Evolutionary conservation across 768 basidiomycete species (phyloP), one percentile per base, ranked within the genome.

Genomic region (Rhizopogon vulgaris): DNA sequence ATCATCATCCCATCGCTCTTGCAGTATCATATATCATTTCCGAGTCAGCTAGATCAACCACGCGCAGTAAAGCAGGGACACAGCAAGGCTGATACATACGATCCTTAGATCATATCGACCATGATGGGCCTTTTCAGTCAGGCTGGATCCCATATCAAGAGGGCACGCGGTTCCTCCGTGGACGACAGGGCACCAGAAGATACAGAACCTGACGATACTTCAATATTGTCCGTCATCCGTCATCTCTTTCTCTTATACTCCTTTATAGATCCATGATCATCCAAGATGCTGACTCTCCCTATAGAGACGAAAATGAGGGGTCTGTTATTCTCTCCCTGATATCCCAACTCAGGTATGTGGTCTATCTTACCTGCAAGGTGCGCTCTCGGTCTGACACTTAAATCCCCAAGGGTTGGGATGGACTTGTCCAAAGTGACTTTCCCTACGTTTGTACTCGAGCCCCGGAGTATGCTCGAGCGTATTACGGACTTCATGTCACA

Each of bases 401-500:
- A 50, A 30, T 30, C 7, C 3, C 47, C 53, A 66, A 90, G 93
- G 71, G 87, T 94, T 56, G 95, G 94, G 38, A 96, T 96, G 94
- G 96, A 99, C 71, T 83, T 97, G 53, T 85, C 84, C 58, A 87
- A 92, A 71, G 93, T 98, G 55, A 93, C 92, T 14, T 89, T 93
- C 68, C 92, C 91, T 37, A 88, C 86, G 0, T 99, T 98, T 62
- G 95, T 99, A 0, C 82, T 99, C 52, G 95, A 99, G 71, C 96
- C 96, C 5, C 77, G 96, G 63, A 93, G 90, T 61, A 92, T 97
- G 88, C 82, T 97, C 43, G 96, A 99, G 74, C 84, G 96, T 58
- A 95, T 99, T 62, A 98, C 96, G 32, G 95, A 99, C 74, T 99
- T 99, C 71, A 94, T 98, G 87, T 87, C 93, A 52, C 96, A 98